These are phyloP conservation scores for Alternaria sp. DNA, from an alignment of 2,329 filamentous ascomycete species.

Conservation along the genomic window DNA sequence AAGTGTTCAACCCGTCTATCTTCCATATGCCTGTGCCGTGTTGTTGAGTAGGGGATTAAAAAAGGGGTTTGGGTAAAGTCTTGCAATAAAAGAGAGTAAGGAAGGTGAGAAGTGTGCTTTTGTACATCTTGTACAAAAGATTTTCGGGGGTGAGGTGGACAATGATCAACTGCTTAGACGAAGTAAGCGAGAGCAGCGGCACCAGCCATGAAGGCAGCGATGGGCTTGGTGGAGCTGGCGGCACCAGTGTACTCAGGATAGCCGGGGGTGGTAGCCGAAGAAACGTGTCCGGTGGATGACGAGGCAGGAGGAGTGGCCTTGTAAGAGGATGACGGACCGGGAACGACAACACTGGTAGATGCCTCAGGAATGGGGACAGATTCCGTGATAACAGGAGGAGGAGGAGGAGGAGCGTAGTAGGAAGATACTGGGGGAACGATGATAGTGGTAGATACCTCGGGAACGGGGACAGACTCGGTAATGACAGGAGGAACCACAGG, in stretches of 20 bases:
- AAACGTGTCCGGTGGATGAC: conserved; percentile 6
- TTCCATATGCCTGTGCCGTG: neutral
- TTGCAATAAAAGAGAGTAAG: conserved; percentile 8
- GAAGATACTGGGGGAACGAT: conserved; percentile 7
- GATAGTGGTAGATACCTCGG: neutral
- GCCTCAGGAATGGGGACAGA: neutral
- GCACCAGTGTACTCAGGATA: conserved; percentile 37
- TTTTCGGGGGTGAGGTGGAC: neutral
- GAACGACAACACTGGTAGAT: neutral
- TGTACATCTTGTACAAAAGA: neutral
- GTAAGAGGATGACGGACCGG: conserved; percentile 11
- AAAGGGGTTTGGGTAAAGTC: neutral
- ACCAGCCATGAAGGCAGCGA: conserved; percentile 36
- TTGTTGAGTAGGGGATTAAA: conserved; percentile 5
- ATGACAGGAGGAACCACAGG: neutral
- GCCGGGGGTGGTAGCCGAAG: conserved; percentile 18
- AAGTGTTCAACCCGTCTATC: conserved; percentile 1
- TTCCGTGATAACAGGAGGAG: neutral
- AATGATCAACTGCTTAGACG: conserved; percentile 19
- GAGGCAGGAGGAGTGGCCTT: conserved; percentile 14
- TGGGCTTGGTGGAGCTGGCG: conserved; percentile 34
- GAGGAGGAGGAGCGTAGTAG: conserved; percentile 14
- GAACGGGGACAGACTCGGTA: neutral
- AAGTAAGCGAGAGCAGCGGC: conserved; percentile 32
- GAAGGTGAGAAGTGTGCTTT: neutral